Conservation (phyloP, 305 asterid species). For the Fraxinus greggii region DNA sequence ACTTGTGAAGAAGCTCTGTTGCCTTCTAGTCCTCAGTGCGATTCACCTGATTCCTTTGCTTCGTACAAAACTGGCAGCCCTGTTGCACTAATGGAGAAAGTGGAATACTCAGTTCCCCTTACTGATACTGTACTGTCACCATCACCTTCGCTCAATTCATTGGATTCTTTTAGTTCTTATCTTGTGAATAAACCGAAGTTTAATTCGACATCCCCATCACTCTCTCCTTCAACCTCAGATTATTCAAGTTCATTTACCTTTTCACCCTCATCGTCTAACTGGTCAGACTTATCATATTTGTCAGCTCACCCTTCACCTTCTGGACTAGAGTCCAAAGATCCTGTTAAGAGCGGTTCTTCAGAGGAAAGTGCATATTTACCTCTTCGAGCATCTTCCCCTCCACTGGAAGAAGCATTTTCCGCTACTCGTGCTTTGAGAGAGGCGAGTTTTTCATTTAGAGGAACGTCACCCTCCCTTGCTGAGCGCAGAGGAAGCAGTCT, state of each 20-base stretch:
- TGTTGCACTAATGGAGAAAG: slow-evolving; percentile 33
- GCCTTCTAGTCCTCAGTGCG: slow-evolving; percentile 36
- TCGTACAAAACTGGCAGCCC: slow-evolving; percentile 52
- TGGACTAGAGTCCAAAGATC: slow-evolving; percentile 33
- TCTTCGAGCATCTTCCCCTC: slow-evolving; percentile 30
- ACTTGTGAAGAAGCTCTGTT: slow-evolving; percentile 27
- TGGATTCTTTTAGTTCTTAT: slow-evolving; percentile 59
- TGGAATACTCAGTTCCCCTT: slow-evolving; percentile 20
- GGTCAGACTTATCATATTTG: slow-evolving; percentile 66
- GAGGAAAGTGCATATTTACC: slow-evolving; percentile 29
- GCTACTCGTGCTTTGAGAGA: slow-evolving; percentile 28
- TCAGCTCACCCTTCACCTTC: slow-evolving; percentile 72
- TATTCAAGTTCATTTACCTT: slow-evolving; percentile 72
- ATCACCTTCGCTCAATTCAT: slow-evolving; percentile 54
- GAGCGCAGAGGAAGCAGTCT: slow-evolving; percentile 42
- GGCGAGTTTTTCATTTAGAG: slow-evolving; percentile 32
- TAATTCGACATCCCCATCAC: slow-evolving; percentile 56
- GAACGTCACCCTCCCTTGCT: slow-evolving; percentile 39
- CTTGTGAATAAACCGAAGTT: slow-evolving; percentile 47
- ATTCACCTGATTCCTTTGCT: slow-evolving; percentile 49
- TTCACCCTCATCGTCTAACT: slow-evolving; percentile 88
- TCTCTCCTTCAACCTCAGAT: slow-evolving; percentile 81
- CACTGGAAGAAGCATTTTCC: slow-evolving; percentile 32
- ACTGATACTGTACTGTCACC: slow-evolving; percentile 38
- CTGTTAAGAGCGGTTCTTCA: slow-evolving; percentile 20